These are phyloP conservation scores for Hevea brasiliensis DNA, from an alignment of 345 rosid species.

Conservation along the genomic window DNA sequence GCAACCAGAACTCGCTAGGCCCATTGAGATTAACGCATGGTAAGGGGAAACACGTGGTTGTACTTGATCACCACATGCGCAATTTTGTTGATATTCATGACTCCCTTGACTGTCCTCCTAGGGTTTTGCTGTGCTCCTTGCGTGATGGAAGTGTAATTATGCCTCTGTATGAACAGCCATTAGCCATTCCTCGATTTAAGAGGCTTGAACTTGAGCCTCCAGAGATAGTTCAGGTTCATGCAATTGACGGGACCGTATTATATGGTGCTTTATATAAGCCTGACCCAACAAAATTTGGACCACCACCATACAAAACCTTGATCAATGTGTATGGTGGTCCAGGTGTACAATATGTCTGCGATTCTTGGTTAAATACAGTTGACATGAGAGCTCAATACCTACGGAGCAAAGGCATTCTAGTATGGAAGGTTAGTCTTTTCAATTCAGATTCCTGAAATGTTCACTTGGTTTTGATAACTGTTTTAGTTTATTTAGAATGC, in stretches of 20 bases:
- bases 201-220: conserved; percentile 75
- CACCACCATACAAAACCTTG: conserved; percentile 92
- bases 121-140: conserved; percentile 65
- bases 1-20: conserved; percentile 31
- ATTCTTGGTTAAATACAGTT: conserved; percentile 83
- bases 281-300: conserved; percentile 65
- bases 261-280: conserved; percentile 89
- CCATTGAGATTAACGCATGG: conserved; percentile 74
- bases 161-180: conserved; percentile 69
- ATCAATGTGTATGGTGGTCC: conserved; percentile 92
- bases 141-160: conserved; percentile 54
- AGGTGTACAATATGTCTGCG: conserved; percentile 60
- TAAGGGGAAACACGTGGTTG: conserved; percentile 79
- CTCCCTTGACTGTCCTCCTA: conserved; percentile 73
- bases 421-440: conserved; percentile 69
- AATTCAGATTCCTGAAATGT: background rate
- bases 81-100: conserved; percentile 87
- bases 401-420: conserved; percentile 86
- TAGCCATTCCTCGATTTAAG: conserved; percentile 48
- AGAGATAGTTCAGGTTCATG: conserved; percentile 63
- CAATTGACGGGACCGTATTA: conserved; percentile 64
- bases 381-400: conserved; percentile 94
- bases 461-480: background rate
- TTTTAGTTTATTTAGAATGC: background rate
- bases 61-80: conserved; percentile 79